Evolutionary conservation across 225 moss, liverwort and hornwort genomes (phyloP).

Genomic region (Sphagnum tenellum): DNA sequence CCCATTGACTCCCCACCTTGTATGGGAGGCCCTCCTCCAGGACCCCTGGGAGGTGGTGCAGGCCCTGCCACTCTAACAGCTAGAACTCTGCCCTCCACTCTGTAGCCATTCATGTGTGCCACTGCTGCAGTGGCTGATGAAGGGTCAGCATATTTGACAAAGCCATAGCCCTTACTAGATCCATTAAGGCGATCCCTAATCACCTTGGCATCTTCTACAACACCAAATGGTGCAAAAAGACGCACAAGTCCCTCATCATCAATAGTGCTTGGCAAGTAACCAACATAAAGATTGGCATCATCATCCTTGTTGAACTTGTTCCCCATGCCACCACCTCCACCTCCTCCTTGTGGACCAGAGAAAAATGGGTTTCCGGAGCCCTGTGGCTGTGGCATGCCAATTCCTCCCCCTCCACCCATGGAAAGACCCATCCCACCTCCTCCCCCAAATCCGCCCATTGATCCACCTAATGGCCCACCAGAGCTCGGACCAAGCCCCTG

Average conservation of each 20-base stretch:
- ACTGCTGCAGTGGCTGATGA: slow-evolving; percentile 84
- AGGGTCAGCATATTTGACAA: slow-evolving; percentile 86
- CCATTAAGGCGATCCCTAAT: slow-evolving; percentile 89
- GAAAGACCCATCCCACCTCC: slow-evolving; percentile 53
- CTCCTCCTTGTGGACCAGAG: slow-evolving; percentile 48
- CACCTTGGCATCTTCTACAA: slow-evolving; percentile 92
- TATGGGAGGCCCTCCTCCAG: slow-evolving; percentile 66
- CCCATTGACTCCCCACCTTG: slow-evolving; percentile 58
- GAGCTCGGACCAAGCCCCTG: slow-evolving; percentile 31
- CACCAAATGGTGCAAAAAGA: slow-evolving; percentile 78
- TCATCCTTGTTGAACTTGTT: slow-evolving; percentile 83
- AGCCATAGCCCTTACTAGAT: slow-evolving; percentile 94
- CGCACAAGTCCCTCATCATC: slow-evolving; percentile 90
- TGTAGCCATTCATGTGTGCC: slow-evolving; percentile 78
- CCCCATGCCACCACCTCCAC: slow-evolving; percentile 16
- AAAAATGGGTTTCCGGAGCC: slow-evolving; percentile 51
- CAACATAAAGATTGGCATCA: slow-evolving; percentile 94
- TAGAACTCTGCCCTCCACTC: slow-evolving; percentile 84
- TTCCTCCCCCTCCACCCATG: slow-evolving; percentile 32
- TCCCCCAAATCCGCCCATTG: slow-evolving; percentile 45
- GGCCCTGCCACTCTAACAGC: slow-evolving; percentile 97
- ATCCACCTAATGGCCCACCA: slow-evolving; percentile 10
- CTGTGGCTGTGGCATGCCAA: slow-evolving; percentile 29
- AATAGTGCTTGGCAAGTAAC: slow-evolving; percentile 86
- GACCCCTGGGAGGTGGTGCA: slow-evolving; percentile 76